phyloP scores from a whole-genome alignment of 2,329 filamentous ascomycete species.

The Aspergillus glaucus region DNA sequence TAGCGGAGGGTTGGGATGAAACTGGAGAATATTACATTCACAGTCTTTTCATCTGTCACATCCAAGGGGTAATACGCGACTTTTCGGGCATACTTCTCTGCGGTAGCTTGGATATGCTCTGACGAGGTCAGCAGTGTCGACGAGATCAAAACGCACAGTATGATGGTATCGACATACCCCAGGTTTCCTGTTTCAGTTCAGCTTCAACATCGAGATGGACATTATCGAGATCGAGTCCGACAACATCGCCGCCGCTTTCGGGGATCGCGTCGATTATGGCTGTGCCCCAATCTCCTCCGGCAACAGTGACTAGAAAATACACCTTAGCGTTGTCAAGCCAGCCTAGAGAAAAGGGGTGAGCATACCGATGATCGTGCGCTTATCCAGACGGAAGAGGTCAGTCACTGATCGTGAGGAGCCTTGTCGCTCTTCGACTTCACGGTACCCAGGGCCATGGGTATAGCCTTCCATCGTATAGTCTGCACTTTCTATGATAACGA shows the following conservation, averaged over 20 bases:
- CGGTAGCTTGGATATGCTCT: not conserved
- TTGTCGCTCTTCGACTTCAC: not conserved
- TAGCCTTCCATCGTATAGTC: too few relatives aligned
- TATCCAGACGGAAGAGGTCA: not conserved
- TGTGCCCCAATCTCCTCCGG: not conserved
- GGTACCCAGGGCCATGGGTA: not conserved
- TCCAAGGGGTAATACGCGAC: not conserved
- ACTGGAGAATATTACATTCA: not conserved
- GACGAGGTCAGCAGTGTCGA: not conserved
- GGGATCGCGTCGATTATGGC: not conserved
- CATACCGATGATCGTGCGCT: not conserved
- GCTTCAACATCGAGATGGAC: not conserved
- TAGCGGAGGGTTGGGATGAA: not conserved
- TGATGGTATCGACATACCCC: not conserved
- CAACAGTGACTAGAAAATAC: not conserved
- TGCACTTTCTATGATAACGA: too few relatives aligned
- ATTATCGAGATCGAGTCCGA: not conserved
- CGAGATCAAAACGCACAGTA: not conserved
- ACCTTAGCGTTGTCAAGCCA: not conserved
- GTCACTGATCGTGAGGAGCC: not conserved
- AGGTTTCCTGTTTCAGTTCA: not conserved
- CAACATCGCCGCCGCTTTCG: not conserved
- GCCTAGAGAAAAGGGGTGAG: not conserved
- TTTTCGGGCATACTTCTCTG: not conserved
- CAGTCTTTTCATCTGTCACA: not conserved